Conservation (phyloP, 805 yeast genomes). For the Monosporozyma unispora region DNA sequence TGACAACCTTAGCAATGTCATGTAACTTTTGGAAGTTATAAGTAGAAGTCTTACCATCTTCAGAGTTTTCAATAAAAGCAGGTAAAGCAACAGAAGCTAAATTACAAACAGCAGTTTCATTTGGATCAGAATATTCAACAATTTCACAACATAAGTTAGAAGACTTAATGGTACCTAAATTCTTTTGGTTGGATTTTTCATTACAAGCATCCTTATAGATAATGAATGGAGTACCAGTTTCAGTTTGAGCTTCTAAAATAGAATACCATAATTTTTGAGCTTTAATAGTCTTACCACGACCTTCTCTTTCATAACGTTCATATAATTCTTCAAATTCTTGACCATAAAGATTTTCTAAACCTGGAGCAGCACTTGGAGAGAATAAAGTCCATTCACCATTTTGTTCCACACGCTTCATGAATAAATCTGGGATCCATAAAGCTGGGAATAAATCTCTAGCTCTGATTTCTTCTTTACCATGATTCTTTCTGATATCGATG, state of each 20-base stretch:
- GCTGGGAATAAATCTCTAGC: slow-evolving; percentile 90
- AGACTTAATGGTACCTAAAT: slow-evolving; percentile 86
- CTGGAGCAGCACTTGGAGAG: slow-evolving; percentile 82
- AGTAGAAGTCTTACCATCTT: slow-evolving; percentile 33
- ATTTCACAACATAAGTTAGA: slow-evolving; percentile 91
- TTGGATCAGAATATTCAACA: slow-evolving; percentile 78
- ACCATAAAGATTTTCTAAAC: slow-evolving; percentile 72
- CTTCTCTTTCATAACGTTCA: slow-evolving; percentile 58
- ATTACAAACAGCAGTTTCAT: slow-evolving; percentile 91
- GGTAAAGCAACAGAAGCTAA: slow-evolving; percentile 87
- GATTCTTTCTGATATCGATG: slow-evolving; percentile 78
- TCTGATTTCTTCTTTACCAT: slow-evolving; percentile 86
- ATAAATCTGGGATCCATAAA: slow-evolving; percentile 87
- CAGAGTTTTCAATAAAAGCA: slow-evolving; percentile 45
- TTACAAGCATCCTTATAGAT: slow-evolving; percentile 88
- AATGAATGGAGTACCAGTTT: slow-evolving; percentile 93
- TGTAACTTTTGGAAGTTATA: slow-evolving; percentile 71
- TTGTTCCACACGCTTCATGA: slow-evolving; percentile 78
- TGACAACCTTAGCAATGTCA: slow-evolving; percentile 62
- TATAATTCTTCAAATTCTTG: slow-evolving; percentile 68
- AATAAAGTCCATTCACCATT: slow-evolving; percentile 79
- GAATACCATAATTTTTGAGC: slow-evolving; percentile 88
- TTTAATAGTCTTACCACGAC: slow-evolving; percentile 47
- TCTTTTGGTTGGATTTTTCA: slow-evolving; percentile 76
- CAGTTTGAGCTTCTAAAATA: slow-evolving; percentile 83